Evolutionary conservation across 148 eudicot genomes (phyloP), one percentile per base, ranked within the genome.

Genomic region (Camellia japonica): DNA sequence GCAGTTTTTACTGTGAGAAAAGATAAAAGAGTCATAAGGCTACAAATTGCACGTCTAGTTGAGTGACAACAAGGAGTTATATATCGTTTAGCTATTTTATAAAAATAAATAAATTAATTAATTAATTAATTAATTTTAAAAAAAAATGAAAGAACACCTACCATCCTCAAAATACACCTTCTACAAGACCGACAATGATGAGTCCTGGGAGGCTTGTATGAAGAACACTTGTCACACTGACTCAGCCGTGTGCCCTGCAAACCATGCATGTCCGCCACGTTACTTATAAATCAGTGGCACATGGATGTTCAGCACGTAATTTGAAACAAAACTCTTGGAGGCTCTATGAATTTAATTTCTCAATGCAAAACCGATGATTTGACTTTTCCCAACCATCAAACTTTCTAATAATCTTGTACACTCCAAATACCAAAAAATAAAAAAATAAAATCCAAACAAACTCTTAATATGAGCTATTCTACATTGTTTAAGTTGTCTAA

Each of bases 101-200:
- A 60, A 62, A 30, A 30, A 30, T 30, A 30, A 30, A 30, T 30
- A 0, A 30, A 30, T 30, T 1, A 30, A 30, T 30, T 30, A 30
- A 30, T 30, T 30, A 30, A 30, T 30, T 30, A 30, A 30, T 30
- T 30, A 30, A 30, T 30, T 30, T 23, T 0, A 44, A 11, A 4
- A 11, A n/a, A 55, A 54, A 23, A 68, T 8, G 43, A 59, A 76
- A 30, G 38, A 78, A 77, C 23, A 77, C 87, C 80, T 68, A 91
- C 94, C 94, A 91, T 91, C 78, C 68, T 87, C 74, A 91, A 76
- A 69, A 91, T 80, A 80, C 94, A 91, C 79, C 86, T 83, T 81
- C 81, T 83, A 82, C 92, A 91, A 41, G 82, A 84, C 78, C 94
- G 91, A 76, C 92, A 91, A 88, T 91, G 94, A 89, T 89, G 94